phyloP scores from a whole-genome alignment of 805 yeast genomes.

The Scheffersomyces ergatensis region DNA sequence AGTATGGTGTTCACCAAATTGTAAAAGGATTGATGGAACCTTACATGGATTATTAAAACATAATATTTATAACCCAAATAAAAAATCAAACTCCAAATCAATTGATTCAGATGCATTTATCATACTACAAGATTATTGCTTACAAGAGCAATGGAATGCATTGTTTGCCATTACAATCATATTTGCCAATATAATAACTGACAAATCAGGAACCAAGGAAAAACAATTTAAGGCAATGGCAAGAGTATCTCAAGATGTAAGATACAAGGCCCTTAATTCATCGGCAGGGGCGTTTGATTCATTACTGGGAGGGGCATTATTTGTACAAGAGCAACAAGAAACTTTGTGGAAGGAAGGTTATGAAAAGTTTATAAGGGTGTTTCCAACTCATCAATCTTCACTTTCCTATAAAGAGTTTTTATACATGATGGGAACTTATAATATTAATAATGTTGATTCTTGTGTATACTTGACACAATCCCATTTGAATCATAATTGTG shows the following conservation, averaged over 20 bases:
- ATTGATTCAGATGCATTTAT: conserved; percentile 50
- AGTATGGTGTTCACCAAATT: conserved; percentile 66
- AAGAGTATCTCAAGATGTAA: conserved; percentile 60
- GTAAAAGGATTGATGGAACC: conserved; percentile 52
- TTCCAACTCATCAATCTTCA: conserved; percentile 32
- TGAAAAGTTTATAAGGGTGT: conserved; percentile 46
- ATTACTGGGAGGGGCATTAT: conserved; percentile 51
- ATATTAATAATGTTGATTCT: conserved; percentile 70
- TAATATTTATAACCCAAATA: conserved; percentile 26
- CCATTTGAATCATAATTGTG: conserved; percentile 75
- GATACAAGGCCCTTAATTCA: conserved; percentile 59
- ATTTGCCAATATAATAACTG: conserved; percentile 44
- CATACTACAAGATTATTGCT: conserved; percentile 58
- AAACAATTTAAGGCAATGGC: conserved; percentile 65
- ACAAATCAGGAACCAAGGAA: conserved; percentile 37
- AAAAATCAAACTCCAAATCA: conserved; percentile 29
- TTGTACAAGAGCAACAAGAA: conserved; percentile 56
- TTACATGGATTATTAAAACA: conserved; percentile 61
- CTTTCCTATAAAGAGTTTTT: conserved; percentile 53
- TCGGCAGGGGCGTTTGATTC: conserved; percentile 53
- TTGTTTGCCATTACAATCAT: conserved; percentile 63
- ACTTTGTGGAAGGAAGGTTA: conserved; percentile 59
- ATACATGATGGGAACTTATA: conserved; percentile 65
- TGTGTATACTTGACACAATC: conserved; percentile 61
- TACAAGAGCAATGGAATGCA: conserved; percentile 65